phyloP scores from a whole-genome alignment of 805 yeast species.

The Monosporozyma servazzii region DNA sequence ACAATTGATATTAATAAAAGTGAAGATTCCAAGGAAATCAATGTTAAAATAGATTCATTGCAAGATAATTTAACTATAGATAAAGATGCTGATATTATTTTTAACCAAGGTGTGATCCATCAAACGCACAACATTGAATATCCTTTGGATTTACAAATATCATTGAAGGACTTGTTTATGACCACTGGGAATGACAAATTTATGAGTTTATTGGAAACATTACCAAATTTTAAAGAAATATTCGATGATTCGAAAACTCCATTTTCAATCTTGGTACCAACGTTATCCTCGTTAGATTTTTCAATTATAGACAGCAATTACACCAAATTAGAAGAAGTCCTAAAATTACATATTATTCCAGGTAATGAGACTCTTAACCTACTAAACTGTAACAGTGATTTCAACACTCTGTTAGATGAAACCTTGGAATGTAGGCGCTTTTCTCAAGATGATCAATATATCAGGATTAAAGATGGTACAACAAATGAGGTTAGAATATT shows the following conservation, averaged over 20 bases:
- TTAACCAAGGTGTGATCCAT: conserved; percentile 79
- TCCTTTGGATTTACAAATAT: conserved; percentile 47
- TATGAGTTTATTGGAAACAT: conserved; percentile 36
- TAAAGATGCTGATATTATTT: conserved; percentile 55
- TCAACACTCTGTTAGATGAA: conserved; percentile 37
- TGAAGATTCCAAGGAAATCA: conserved; percentile 5
- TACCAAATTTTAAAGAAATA: conserved; percentile 36
- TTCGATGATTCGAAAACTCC: conserved; percentile 30
- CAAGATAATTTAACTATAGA: conserved; percentile 16
- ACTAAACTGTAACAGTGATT: conserved; percentile 38
- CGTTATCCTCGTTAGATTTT: conserved; percentile 43
- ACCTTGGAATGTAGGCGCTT: conserved; percentile 37
- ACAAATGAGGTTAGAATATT: conserved; percentile 52
- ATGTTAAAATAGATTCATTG: conserved; percentile 13
- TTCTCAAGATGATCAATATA: conserved; percentile 31
- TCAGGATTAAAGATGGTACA: conserved; percentile 39
- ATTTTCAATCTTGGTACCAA: conserved; percentile 68
- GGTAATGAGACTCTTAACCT: conserved; percentile 41
- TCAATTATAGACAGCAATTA: conserved; percentile 41
- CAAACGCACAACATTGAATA: conserved; percentile 47
- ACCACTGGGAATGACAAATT: conserved; percentile 44
- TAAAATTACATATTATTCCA: conserved; percentile 63
- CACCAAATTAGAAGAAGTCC: conserved; percentile 41
- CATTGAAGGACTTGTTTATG: conserved; percentile 45
- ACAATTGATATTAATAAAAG: conserved; percentile 1